phyloP scores from a whole-genome alignment of 2,329 filamentous ascomycete genomes.

The Salinomyces thailandicus region DNA sequence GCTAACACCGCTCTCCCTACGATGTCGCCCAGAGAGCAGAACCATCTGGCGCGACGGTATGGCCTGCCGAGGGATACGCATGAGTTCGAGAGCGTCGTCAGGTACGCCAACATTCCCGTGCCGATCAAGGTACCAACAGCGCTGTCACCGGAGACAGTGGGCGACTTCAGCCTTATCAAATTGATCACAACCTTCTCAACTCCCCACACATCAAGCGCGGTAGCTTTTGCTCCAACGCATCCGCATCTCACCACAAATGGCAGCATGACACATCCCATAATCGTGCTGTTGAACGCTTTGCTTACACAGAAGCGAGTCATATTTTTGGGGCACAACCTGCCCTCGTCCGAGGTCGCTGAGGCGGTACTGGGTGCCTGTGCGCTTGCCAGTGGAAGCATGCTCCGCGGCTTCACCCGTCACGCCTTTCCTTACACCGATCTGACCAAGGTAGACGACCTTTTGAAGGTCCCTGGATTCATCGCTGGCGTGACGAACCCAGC shows the following conservation, averaged over 20 bases:
- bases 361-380: constrained; percentile 97
- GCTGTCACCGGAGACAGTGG: constrained; percentile 87
- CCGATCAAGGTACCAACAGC: constrained; percentile 94
- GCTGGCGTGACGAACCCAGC: constrained; percentile 95
- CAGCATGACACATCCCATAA: constrained; percentile 80
- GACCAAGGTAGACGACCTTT: constrained; percentile 90
- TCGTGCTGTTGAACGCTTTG: constrained; percentile 87
- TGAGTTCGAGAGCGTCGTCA: constrained; percentile 89
- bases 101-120: constrained; percentile 93
- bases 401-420: constrained; percentile 87
- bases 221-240: constrained; percentile 68
- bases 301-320: constrained; percentile 94
- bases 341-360: constrained; percentile 91
- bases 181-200: constrained; percentile 89
- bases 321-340: constrained; percentile 89
- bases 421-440: constrained; percentile 97
- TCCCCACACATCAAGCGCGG: constrained; percentile 68
- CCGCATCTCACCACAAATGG: constrained; percentile 90
- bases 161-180: constrained; percentile 95
- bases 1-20: constrained; percentile 18
- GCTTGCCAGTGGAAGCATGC: constrained; percentile 79
- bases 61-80: constrained; percentile 85
- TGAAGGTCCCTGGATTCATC: constrained; percentile 95
- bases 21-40: constrained; percentile 41
- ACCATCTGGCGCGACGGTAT: constrained; percentile 46